Evolutionary conservation across 345 rosid species (phyloP).

Genomic region (Fremontodendron californicum): DNA sequence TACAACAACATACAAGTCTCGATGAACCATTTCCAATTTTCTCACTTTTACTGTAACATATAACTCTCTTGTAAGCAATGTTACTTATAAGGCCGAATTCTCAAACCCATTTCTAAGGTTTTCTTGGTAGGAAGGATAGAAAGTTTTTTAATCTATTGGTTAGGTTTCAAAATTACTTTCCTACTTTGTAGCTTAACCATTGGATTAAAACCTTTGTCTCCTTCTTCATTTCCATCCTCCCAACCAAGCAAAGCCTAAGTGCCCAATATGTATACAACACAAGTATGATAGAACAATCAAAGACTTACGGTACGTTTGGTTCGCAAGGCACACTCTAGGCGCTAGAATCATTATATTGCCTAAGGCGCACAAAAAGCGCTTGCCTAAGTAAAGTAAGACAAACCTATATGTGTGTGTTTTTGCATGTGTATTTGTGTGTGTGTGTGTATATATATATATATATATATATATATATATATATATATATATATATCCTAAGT

Average conservation of each 20-base stretch:
- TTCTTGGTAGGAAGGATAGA: background rate
- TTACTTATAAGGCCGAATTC: background rate
- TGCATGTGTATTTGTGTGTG: no score
- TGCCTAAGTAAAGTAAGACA: no score
- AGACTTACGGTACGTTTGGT: no score
- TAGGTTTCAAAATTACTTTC: background rate
- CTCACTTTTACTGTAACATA: background rate
- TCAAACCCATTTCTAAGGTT: background rate
- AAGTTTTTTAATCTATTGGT: background rate
- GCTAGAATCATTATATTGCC: no score
- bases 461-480: no score
- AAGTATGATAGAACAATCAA: no score
- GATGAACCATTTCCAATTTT: constrained; percentile 3
- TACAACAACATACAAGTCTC: background rate
- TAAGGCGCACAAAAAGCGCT: no score
- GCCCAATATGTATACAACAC: background rate
- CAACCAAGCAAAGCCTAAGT: background rate
- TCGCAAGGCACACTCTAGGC: no score
- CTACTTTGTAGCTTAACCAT: background rate
- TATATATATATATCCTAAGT: no score
- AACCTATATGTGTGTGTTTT: no score
- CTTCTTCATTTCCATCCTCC: background rate
- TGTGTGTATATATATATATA: no score
- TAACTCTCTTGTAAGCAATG: background rate
- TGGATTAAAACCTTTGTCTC: background rate